Evolutionary conservation across 768 basidiomycete species (phyloP).

Genomic region (Tricholoma hemisulphureum): DNA sequence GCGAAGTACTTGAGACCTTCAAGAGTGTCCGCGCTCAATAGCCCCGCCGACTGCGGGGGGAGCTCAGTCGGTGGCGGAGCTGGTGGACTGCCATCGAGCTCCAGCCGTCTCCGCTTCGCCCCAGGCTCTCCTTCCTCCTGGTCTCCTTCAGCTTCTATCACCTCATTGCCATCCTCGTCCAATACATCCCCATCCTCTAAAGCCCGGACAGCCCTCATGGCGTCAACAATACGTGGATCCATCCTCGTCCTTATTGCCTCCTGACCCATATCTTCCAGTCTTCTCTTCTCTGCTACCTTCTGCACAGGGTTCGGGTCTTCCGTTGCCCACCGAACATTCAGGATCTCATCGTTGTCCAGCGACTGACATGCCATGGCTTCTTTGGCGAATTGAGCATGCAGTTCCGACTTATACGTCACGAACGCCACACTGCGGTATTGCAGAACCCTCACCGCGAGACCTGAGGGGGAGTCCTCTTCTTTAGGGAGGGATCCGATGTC

Average conservation of each 20-base stretch:
- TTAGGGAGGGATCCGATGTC: background rate
- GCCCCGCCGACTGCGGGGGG: constrained; percentile 45
- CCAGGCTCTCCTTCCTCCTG: constrained; percentile 34
- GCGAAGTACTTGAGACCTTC: constrained; percentile 91
- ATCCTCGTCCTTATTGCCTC: constrained; percentile 82
- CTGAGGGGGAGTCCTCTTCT: constrained; percentile 27
- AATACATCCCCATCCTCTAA: constrained; percentile 75
- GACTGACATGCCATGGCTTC: constrained; percentile 99
- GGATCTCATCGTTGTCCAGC: constrained; percentile 93
- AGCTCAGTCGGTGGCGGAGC: constrained; percentile 27
- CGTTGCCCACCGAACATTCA: constrained; percentile 99
- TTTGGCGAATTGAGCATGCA: constrained; percentile 92
- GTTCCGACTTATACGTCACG: constrained; percentile 88
- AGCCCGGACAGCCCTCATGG: constrained; percentile 81
- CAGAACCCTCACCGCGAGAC: constrained; percentile 72
- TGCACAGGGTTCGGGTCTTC: constrained; percentile 96
- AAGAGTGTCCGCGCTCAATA: constrained; percentile 81
- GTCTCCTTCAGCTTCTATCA: constrained; percentile 33
- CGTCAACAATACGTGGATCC: constrained; percentile 87
- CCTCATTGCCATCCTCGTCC: constrained; percentile 39
- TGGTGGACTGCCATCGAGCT: constrained; percentile 20
- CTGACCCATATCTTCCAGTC: constrained; percentile 81
- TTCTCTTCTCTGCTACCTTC: constrained; percentile 80
- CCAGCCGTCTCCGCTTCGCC: constrained; percentile 36
- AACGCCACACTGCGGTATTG: constrained; percentile 96